A percentile compares a stretch with the other conserved stretches of the same genome.
Conservation (phyloP, 208 protist genomes). For the Trypanosoma avium region DNA sequence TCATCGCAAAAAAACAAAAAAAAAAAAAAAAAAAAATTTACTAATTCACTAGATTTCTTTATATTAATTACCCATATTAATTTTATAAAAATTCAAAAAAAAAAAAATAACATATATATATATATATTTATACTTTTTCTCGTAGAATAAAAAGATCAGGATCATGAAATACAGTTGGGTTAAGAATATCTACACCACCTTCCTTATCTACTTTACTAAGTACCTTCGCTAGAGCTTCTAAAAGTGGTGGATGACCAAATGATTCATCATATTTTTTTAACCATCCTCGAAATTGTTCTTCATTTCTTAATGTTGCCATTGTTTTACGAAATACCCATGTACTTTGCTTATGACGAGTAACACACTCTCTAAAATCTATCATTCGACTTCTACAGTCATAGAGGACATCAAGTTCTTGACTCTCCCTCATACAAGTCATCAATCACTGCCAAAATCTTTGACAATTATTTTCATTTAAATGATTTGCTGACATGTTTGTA, state of each 20-base stretch:
- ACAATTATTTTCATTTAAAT: constrained; percentile 73
- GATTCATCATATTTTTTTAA: constrained; percentile 72
- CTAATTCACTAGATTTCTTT: too few relatives aligned
- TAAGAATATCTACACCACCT: constrained; percentile 71
- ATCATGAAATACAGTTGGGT: constrained; percentile 87
- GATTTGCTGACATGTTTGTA: constrained; percentile 57
- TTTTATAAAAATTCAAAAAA: too few relatives aligned
- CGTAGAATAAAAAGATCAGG: constrained; percentile 72
- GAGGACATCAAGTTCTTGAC: constrained; percentile 82
- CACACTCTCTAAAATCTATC: constrained; percentile 83
- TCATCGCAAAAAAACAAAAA: too few relatives aligned
- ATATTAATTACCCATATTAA: too few relatives aligned
- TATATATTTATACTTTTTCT: constrained; percentile 9
- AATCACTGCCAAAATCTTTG: constrained; percentile 79
- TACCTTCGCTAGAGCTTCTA: constrained; percentile 74
- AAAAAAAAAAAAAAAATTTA: too few relatives aligned
- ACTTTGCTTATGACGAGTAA: constrained; percentile 76
- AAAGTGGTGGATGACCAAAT: constrained; percentile 78
- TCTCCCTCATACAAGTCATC: constrained; percentile 83
- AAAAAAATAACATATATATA: too few relatives aligned
- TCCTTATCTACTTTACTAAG: constrained; percentile 58
- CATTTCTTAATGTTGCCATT: constrained; percentile 72
- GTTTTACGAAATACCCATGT: constrained; percentile 87
- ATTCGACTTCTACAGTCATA: constrained; percentile 87
- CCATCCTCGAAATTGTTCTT: constrained; percentile 69